Base-by-base conservation (phyloP, 768 basidiomycete species). In the Boletus fagicola region DNA sequence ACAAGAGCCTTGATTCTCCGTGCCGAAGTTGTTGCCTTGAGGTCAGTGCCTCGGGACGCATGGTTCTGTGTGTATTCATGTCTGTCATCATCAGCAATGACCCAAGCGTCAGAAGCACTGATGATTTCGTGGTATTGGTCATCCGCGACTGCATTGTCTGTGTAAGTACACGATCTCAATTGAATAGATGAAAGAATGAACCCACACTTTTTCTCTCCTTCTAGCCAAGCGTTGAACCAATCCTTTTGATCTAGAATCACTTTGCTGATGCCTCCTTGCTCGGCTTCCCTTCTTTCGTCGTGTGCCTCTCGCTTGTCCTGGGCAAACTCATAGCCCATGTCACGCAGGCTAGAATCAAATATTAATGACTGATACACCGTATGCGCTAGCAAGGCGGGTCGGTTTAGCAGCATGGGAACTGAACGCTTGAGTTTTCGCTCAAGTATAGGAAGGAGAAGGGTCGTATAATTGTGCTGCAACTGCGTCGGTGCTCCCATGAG, bases 201-300 rank as follows among this genome's bases (percentile, higher is more conserved):
- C 93, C 65, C 66, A 94, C 96, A 98, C 64, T 83, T 80, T 65
- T 87, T 86, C 74, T 99, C 97, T 16, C 90, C 95, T 31, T 83
- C 81, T 35, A 97, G 71, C 97, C 97, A 99, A 4, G 84, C 80
- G 42, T 88, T 83, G 67, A 95, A 98, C 95, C 94, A 98, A 55
- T 91, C 88, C 51, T 83, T 79, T 58, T 86, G 84, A 8, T 86
- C 90, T 5, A 99, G 78, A 11, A 99, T 84, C 22, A 92, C 80
- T 26, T 87, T 86, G 61, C 90, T 88, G 36, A 93, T 76, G 0
- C 97, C 95, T 54, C 84, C 78, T 90, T 90, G 93, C 28, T 75
- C 72, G 18, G 54, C 53, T 26, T 66, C 66, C 33, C 59, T 64
- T 16, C 49, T 66, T n/a, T 61, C 55, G 5, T 52, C 57, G 38